Base-by-base conservation (phyloP, 768 basidiomycete genomes). In the Postia placenta region DNA sequence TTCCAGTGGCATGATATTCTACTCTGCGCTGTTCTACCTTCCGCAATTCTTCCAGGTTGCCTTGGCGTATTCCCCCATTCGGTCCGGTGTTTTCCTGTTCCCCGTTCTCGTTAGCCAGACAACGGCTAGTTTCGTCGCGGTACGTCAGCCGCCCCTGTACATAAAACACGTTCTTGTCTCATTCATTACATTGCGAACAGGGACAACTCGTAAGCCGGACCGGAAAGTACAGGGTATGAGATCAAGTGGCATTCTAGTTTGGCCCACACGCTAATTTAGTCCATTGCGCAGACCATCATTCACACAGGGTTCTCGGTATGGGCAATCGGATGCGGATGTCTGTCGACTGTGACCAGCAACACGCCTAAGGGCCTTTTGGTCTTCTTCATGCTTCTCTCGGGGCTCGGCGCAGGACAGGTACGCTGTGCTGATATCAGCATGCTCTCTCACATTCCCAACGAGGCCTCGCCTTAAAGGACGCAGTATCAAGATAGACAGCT, bases 11-110 rank as follows among this genome's bases (percentile, higher is more conserved):
- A 75, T 81, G 53, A 68, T 81, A 2, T 81, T 80, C 61, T 81
- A 75, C 63, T 82, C 78, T 15, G 74, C 82, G 7, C 60, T 85
- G 11, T 87, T 80, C 62, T 87, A 86, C 57, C 72, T 89, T 0
- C 86, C 88, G 1, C 81, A 85, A 54, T 87, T 79, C 60, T 85
- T 87, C 65, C 86, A 88, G 65, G 78, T 86, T 7, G 83, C 78
- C 3, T 65, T 82, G n/a, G 81, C 80, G 4, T 80, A 76, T 52
- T 75, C 78, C 6, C 81, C 87, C 0, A 78, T 87, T 37, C 75
- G 71, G 59, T 77, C 76, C 2, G 81, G 80, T 0, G 64, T 86
- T 2, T 80, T 87, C 56, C 71, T 88, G 0, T 75, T 92, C 7
- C 86, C 87, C 0, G 69, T 87, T 17, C 72, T 89, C 11, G 69